Evolutionary conservation across 495 filamentous ascomycete genomes (phyloP).

Genomic region (Aspergillus conjunctus): DNA sequence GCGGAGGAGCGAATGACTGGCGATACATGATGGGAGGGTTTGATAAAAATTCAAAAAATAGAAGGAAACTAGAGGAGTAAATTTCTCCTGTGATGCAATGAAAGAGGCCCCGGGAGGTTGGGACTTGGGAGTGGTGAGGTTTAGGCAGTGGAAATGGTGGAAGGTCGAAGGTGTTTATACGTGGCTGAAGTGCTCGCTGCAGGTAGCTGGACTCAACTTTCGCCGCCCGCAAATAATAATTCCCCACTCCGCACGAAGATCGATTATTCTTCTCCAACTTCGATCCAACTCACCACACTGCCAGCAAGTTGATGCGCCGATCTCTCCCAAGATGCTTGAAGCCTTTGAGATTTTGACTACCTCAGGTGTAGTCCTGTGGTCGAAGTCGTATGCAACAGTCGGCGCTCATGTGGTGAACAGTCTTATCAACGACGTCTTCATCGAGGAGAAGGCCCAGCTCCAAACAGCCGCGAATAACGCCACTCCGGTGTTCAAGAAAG

Average conservation of each 20-base stretch:
- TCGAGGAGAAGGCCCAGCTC: slow-evolving; percentile 81
- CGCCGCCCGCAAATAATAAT: slow-evolving; percentile 32
- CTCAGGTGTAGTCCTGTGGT: slow-evolving; percentile 96
- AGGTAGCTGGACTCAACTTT: slow-evolving; percentile 31
- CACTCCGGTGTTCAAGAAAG: slow-evolving; percentile 75
- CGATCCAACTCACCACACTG: slow-evolving; percentile 9
- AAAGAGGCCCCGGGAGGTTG: background rate
- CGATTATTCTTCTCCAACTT: background rate
- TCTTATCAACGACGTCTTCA: slow-evolving; percentile 94
- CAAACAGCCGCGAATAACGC: slow-evolving; percentile 39
- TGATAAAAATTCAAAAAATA: slow-evolving; percentile 8
- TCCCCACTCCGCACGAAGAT: slow-evolving; percentile 36
- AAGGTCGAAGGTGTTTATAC: slow-evolving; percentile 40
- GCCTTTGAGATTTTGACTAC: slow-evolving; percentile 94
- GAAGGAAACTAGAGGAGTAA: background rate
- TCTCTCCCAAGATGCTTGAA: slow-evolving; percentile 70
- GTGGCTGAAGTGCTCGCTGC: slow-evolving; percentile 40
- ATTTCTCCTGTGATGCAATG: background rate
- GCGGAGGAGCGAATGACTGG: slow-evolving; percentile 69
- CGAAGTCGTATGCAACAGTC: slow-evolving; percentile 78
- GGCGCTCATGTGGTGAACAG: slow-evolving; percentile 84
- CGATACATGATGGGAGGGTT: slow-evolving; percentile 69
- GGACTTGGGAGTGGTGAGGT: slow-evolving; percentile 4
- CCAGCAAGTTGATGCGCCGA: background rate
- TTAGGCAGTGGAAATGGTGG: slow-evolving; percentile 14